Conservation (phyloP, 2,329 filamentous ascomycete species). For the Drechslerella dactyloides region DNA sequence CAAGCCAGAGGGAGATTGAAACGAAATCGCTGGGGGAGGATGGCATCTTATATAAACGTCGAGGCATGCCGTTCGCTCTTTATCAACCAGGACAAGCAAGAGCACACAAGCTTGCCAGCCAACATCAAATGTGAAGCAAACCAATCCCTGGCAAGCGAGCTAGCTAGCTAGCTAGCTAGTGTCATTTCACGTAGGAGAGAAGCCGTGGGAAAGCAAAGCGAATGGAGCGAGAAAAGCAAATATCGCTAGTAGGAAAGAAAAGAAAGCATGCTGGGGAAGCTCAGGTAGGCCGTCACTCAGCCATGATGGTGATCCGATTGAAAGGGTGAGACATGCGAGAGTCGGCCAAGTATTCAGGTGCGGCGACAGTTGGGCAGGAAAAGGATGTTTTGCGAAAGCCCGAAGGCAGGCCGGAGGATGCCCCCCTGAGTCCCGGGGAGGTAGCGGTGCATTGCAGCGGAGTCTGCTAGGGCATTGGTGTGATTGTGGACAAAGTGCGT, state of each 20-base stretch:
- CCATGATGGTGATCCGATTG: conserved; percentile 48
- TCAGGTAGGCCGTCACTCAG: conserved; percentile 48
- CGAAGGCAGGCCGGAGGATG: conserved; percentile 19
- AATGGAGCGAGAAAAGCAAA: conserved; percentile 53
- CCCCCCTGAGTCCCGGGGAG: conserved; percentile 12
- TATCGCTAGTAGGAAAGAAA: conserved; percentile 44
- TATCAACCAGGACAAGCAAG: conserved; percentile 23
- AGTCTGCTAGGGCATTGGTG: conserved; percentile 12
- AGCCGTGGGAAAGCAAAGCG: conserved; percentile 53
- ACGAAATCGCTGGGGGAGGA: conserved; percentile 33
- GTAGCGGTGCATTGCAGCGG: no score
- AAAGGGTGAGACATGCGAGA: conserved; percentile 49
- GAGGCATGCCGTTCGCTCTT: conserved; percentile 26
- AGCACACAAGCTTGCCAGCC: conserved; percentile 20
- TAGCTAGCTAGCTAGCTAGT: conserved; percentile 33
- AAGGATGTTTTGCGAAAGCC: conserved; percentile 31
- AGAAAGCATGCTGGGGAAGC: conserved; percentile 44
- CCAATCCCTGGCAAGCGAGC: conserved; percentile 38
- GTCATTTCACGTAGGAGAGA: conserved; percentile 54
- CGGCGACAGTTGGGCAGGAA: conserved; percentile 33
- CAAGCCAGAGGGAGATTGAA: conserved; percentile 17
- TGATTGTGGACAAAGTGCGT: conserved; percentile 18
- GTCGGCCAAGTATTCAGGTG: conserved; percentile 26
- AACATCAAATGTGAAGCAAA: conserved; percentile 45
- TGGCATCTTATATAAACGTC: conserved; percentile 47